Conservation (phyloP, 2,329 filamentous ascomycete genomes). For the Ophiostoma novo-ulmi region DNA sequence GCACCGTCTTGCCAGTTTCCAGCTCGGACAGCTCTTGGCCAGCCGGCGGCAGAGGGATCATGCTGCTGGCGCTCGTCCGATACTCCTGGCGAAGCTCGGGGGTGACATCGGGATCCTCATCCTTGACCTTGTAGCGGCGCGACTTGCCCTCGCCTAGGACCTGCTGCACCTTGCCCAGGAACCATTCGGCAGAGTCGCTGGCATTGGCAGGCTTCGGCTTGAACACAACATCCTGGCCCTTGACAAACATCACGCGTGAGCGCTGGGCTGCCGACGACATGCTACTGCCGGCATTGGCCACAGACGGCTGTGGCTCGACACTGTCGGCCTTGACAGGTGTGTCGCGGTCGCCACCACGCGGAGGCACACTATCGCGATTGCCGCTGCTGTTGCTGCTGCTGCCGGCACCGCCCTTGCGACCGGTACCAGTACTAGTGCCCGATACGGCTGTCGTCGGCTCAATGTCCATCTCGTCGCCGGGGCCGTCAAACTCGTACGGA, state of each 20-base stretch:
- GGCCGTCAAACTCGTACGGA: constrained; percentile 42
- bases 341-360: constrained; percentile 34
- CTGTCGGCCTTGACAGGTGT: constrained; percentile 53
- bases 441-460: constrained; percentile 38
- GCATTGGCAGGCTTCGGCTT: constrained; percentile 51
- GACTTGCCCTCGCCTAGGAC: constrained; percentile 73
- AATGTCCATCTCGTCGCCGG: constrained; percentile 41
- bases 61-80: constrained; percentile 64
- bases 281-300: neutral
- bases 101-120: constrained; percentile 67
- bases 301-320: constrained; percentile 45
- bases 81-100: constrained; percentile 61
- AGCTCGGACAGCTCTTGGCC: constrained; percentile 53
- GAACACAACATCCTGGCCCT: constrained; percentile 62
- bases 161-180: constrained; percentile 70
- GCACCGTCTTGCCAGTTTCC: constrained; percentile 63
- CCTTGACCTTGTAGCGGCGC: constrained; percentile 72
- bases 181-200: constrained; percentile 57
- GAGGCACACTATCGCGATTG: constrained; percentile 36
- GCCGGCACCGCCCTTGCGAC: constrained; percentile 31
- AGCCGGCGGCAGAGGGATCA: constrained; percentile 68
- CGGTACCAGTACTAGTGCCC: constrained; percentile 35
- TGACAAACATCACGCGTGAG: constrained; percentile 53
- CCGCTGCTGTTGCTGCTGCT: constrained; percentile 30
- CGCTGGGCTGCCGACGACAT: constrained; percentile 37